phyloP scores from a whole-genome alignment of 768 basidiomycete genomes.

The Leccinellum luteum region DNA sequence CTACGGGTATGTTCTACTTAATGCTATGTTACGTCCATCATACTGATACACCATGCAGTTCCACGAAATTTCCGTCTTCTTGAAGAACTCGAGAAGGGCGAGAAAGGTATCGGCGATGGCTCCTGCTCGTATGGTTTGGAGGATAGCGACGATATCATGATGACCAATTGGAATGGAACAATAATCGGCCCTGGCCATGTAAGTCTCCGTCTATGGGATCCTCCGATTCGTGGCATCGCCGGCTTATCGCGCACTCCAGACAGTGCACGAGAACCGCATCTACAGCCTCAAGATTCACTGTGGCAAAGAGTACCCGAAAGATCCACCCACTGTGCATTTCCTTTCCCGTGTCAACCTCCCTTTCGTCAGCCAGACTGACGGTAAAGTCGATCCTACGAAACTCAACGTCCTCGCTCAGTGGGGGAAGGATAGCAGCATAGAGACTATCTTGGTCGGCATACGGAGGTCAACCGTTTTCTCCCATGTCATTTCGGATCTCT shows the following conservation, averaged over 20 bases:
- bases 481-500: constrained; percentile 2
- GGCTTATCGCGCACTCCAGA: constrained; percentile 44
- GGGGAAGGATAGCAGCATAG: constrained; percentile 75
- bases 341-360: constrained; percentile 90
- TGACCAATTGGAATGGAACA: constrained; percentile 98
- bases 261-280: constrained; percentile 98
- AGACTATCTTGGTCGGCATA: constrained; percentile 90
- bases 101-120: constrained; percentile 98
- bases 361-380: constrained; percentile 74
- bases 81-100: constrained; percentile 98
- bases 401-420: constrained; percentile 74
- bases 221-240: constrained; percentile 13
- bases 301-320: constrained; percentile 70
- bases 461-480: constrained; percentile 54
- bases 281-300: constrained; percentile 93
- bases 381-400: constrained; percentile 73
- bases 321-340: constrained; percentile 80
- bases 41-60: constrained; percentile 49
- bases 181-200: constrained; percentile 99
- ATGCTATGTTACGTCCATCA: not conserved
- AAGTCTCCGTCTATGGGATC: constrained; percentile 30
- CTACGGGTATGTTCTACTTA: constrained; percentile 43
- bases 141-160: constrained; percentile 93
- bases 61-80: constrained; percentile 95
- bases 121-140: constrained; percentile 96